Evolutionary conservation across 345 rosid species (phyloP).

Genomic region (Sonneratia caseolaris): DNA sequence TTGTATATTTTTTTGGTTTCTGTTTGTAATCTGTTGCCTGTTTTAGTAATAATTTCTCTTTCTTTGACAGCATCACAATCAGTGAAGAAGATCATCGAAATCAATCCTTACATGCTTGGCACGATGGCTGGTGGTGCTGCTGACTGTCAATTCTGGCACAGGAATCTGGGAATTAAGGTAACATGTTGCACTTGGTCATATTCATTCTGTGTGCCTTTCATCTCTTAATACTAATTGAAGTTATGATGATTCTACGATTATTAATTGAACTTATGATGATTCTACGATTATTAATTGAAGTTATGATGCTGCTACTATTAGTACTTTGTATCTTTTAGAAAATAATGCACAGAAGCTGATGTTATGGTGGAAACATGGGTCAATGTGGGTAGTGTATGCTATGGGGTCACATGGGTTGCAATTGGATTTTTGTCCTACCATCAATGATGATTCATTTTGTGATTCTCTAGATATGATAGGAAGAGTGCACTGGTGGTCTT

Average conservation of each 20-base stretch:
- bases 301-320: background rate
- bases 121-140: constrained; percentile 99
- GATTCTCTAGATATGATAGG: background rate
- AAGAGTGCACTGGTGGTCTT: background rate
- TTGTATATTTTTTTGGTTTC: background rate
- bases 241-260: background rate
- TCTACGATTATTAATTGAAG: background rate
- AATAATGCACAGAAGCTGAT: background rate
- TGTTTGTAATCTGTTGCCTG: background rate
- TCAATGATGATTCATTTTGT: background rate
- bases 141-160: constrained; percentile 95
- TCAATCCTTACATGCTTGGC: constrained; percentile 89
- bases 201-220: background rate
- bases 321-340: background rate
- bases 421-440: background rate
- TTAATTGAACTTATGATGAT: background rate
- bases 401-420: background rate
- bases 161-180: constrained; percentile 91
- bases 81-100: constrained; percentile 90
- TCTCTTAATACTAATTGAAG: background rate
- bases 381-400: background rate
- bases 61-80: constrained; percentile 64
- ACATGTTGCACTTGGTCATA: background rate
- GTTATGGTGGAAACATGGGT: background rate
- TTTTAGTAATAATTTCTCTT: background rate